Percentiles rank a stretch among this genome's conserved stretches.
Conservation (phyloP, 495 filamentous ascomycete species). For the Podospora fimiseda region DNA sequence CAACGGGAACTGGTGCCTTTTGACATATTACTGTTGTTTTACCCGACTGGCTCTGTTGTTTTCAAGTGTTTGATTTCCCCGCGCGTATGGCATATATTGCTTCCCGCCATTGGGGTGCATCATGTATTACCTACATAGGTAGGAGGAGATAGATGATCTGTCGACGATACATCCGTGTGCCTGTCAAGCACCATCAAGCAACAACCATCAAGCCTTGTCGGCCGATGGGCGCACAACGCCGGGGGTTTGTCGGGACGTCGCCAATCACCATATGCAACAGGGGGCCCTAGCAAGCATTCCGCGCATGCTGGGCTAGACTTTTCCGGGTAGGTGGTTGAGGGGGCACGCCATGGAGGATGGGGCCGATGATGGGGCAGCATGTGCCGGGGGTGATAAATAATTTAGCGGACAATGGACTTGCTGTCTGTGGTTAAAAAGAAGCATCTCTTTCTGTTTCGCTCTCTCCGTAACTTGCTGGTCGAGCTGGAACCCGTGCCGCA, state of each 20-base stretch:
- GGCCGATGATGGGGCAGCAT: constrained; percentile 2
- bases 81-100: background rate
- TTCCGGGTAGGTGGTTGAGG: constrained; percentile 34
- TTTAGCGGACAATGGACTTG: background rate
- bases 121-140: background rate
- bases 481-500: background rate
- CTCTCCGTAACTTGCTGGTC: background rate
- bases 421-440: background rate
- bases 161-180: background rate
- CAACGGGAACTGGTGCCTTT: background rate
- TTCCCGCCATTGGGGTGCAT: background rate
- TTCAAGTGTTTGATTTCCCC: background rate
- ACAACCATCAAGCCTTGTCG: constrained; percentile 8
- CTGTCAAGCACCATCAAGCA: too few species aligned
- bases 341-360: constrained; percentile 9
- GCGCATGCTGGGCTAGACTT: constrained; percentile 27
- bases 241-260: background rate
- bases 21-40: background rate
- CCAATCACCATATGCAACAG: constrained; percentile 21
- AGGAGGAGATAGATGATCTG: background rate
- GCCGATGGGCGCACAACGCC: constrained; percentile 13
- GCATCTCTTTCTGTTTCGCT: background rate
- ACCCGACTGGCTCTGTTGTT: background rate
- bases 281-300: constrained; percentile 15
- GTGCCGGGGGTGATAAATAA: constrained; percentile 11